Evolutionary conservation across 257 asterid genomes (phyloP).

Genomic region (Plantago elongata): DNA sequence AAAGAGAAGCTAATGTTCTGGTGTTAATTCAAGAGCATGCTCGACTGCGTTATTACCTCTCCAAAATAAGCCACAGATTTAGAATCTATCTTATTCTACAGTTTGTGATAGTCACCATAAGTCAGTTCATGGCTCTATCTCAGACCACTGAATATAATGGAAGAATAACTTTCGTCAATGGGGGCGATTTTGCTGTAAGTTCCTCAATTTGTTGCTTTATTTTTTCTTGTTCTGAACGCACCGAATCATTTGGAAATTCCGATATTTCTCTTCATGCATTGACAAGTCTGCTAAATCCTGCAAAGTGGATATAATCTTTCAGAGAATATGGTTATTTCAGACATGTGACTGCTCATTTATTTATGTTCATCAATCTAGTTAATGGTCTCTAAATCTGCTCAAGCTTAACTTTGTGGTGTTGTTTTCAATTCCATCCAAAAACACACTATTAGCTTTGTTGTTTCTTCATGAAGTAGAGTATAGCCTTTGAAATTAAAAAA

Average conservation of each 20-base stretch:
- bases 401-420: neutral
- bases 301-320: neutral
- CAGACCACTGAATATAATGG: constrained; percentile 67
- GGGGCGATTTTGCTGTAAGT: constrained; percentile 94
- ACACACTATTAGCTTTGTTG: too few species aligned
- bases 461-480: too few species aligned
- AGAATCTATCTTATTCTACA: constrained; percentile 70
- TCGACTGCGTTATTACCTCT: constrained; percentile 56
- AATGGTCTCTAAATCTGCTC: neutral
- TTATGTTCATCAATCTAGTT: neutral
- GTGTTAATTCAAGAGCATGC: constrained; percentile 64
- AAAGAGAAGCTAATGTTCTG: constrained; percentile 53
- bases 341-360: neutral
- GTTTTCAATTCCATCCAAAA: neutral
- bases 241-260: neutral
- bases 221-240: neutral
- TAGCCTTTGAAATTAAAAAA: too few species aligned
- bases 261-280: too few species aligned
- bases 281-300: neutral
- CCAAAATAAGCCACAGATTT: constrained; percentile 89
- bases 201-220: constrained; percentile 11
- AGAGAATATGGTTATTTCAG: neutral
- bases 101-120: constrained; percentile 59
- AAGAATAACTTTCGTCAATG: constrained; percentile 51
- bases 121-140: constrained; percentile 66